Percentiles rank a stretch among this genome's conserved stretches.
Evolutionary conservation across 805 yeast genomes (phyloP).

Genomic region (Debaryomyces castellii): DNA sequence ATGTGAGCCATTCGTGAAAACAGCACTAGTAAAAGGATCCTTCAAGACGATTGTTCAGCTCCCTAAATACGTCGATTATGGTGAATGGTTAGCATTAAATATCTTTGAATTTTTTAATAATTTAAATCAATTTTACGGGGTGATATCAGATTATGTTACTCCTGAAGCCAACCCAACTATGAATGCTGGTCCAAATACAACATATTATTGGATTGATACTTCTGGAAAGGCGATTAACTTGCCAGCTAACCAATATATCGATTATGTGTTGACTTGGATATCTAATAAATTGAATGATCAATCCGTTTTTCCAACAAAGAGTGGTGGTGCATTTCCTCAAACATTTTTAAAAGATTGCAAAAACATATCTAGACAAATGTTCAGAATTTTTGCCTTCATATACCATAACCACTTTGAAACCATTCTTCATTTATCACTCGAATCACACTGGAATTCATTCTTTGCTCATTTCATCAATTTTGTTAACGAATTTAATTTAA

Average conservation of each 20-base stretch:
- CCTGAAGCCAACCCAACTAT: slow-evolving; percentile 88
- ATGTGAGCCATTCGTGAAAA: slow-evolving; percentile 89
- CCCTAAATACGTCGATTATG: slow-evolving; percentile 90
- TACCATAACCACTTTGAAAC: slow-evolving; percentile 94
- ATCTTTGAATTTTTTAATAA: slow-evolving; percentile 87
- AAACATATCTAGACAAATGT: slow-evolving; percentile 88
- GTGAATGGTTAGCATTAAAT: slow-evolving; percentile 95
- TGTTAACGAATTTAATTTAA: slow-evolving; percentile 75
- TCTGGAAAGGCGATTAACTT: slow-evolving; percentile 74
- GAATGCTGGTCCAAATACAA: slow-evolving; percentile 94
- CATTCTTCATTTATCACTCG: slow-evolving; percentile 84
- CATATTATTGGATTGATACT: slow-evolving; percentile 87
- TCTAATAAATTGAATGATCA: slow-evolving; percentile 86
- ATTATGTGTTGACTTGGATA: slow-evolving; percentile 88
- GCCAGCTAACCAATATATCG: slow-evolving; percentile 93
- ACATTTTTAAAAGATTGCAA: slow-evolving; percentile 79
- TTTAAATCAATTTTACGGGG: slow-evolving; percentile 83
- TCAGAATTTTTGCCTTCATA: slow-evolving; percentile 91
- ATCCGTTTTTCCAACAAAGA: slow-evolving; percentile 85
- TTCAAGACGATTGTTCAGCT: slow-evolving; percentile 92
- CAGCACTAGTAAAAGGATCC: slow-evolving; percentile 94
- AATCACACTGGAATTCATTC: slow-evolving; percentile 97
- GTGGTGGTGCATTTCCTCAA: slow-evolving; percentile 87
- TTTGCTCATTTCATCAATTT: slow-evolving; percentile 93
- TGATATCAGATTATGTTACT: slow-evolving; percentile 87